Percentiles rank a stretch among this genome's conserved stretches.
These are phyloP conservation scores for Naematelia aurantialba DNA, from an alignment of 768 basidiomycete genomes.

Conservation along the genomic window DNA sequence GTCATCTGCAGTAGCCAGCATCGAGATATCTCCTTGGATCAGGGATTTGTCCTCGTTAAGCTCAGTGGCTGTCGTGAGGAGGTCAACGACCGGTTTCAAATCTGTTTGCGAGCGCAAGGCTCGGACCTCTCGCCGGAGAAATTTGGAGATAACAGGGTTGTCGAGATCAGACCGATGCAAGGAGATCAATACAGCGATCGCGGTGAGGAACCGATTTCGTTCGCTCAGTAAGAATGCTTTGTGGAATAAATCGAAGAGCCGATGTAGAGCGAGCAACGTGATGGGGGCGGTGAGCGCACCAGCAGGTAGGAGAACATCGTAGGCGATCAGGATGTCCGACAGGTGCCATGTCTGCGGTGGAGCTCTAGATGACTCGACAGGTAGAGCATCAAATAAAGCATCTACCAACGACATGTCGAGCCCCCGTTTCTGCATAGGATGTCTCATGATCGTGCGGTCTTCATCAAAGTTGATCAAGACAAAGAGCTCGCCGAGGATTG, in stretches of 20 bases:
- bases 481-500: not conserved
- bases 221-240: slow-evolving; percentile 73
- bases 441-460: not conserved
- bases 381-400: not conserved
- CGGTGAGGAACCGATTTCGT: slow-evolving; percentile 69
- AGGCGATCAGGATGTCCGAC: not conserved
- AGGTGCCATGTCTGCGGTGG: not conserved
- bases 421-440: not conserved
- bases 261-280: slow-evolving; percentile 53
- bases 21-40: not conserved
- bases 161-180: slow-evolving; percentile 59
- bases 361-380: not conserved
- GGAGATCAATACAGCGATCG: slow-evolving; percentile 70
- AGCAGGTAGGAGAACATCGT: not conserved
- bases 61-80: not conserved
- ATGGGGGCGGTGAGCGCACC: slow-evolving; percentile 3
- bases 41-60: not conserved
- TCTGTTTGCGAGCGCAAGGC: slow-evolving; percentile 58
- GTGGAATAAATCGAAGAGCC: slow-evolving; percentile 66
- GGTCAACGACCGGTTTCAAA: slow-evolving; percentile 39
- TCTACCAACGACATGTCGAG: not conserved
- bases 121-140: slow-evolving; percentile 66
- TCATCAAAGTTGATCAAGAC: not conserved
- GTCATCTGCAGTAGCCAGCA: not conserved
- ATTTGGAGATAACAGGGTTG: slow-evolving; percentile 61